Evolutionary conservation across 163 green algal genomes (phyloP), one percentile per base, ranked within the genome.

Genomic region (Volvox carteri): DNA sequence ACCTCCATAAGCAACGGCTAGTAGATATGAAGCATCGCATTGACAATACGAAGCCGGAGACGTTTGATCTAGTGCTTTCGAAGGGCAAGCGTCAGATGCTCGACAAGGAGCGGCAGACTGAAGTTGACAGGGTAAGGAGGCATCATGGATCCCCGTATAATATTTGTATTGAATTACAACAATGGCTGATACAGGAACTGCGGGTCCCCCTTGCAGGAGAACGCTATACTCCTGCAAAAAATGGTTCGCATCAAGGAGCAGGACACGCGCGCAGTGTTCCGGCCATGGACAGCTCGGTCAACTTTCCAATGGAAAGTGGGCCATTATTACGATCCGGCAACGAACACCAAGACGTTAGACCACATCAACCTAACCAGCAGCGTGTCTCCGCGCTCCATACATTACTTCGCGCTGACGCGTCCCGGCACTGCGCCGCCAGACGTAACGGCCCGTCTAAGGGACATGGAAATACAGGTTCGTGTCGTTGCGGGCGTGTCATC

Each of bases 201-300:
- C 7, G 19, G 35, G 60, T 67, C 25, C 74, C 25, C 41, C 14
- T 28, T 25, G 62, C 86, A 93, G 90, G 90, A 90, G 44, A 93
- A 93, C 67, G 58, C 54, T 28, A 87, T 93, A 14, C 56, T 93
- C 52, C 86, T 93, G 1, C 86, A 93, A 37, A 93, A 90, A 44
- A 89, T 93, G 75, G 90, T 93, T 41, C 84, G 85, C 58, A 93
- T 93, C 62, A 91, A 91, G 52, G 87, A 79, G 68, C 85, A 84
- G 85, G 87, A 84, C 54, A 93, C 74, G n/a, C 62, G 65, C 50
- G 44, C 67, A 14, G 89, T 78, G 1, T 90, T 93, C 75, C 68
- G 77, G 54, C 90, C 90, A 14, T 93, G 80, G 81, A 89, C 90
- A 4, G 90, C 84, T 0, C 85, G 90, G 19, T 90, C 80, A 6